These are phyloP conservation scores for Monascus ruber DNA, from an alignment of 2,329 filamentous ascomycete genomes.

Conservation along the genomic window DNA sequence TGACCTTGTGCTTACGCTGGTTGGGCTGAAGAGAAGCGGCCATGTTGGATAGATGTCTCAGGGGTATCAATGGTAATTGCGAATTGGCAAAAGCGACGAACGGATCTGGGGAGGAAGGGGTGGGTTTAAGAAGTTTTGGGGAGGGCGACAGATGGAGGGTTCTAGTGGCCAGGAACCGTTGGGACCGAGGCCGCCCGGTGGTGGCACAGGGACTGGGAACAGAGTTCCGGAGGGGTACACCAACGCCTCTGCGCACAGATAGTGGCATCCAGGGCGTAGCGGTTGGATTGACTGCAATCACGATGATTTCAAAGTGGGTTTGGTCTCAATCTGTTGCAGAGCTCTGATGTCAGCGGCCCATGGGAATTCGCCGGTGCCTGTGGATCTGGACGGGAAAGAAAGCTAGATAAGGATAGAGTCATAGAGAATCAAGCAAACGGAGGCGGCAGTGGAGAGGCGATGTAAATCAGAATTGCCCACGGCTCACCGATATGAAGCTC, in stretches of 20 bases:
- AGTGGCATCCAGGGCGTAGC: slow-evolving; percentile 7
- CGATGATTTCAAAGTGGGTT: slow-evolving; percentile 5
- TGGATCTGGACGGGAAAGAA: too few species aligned
- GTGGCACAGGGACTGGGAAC: slow-evolving; percentile 13
- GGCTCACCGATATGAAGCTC: too few species aligned
- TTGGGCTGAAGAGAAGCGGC: slow-evolving; percentile 16
- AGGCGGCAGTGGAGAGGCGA: too few species aligned
- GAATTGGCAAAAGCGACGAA: not conserved
- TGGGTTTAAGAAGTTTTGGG: slow-evolving; percentile 10
- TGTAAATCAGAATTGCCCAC: too few species aligned
- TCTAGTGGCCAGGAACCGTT: slow-evolving; percentile 11
- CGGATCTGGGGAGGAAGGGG: slow-evolving; percentile 1
- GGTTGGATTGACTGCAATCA: not conserved
- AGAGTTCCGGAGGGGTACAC: slow-evolving; percentile 10
- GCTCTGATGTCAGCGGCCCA: too few species aligned
- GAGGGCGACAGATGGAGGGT: slow-evolving; percentile 3
- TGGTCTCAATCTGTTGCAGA: too few species aligned
- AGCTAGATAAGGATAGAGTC: too few species aligned
- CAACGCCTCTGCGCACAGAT: slow-evolving; percentile 3
- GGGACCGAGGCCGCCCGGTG: slow-evolving; percentile 3
- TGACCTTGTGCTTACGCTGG: slow-evolving; percentile 36
- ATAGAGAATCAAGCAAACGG: too few species aligned
- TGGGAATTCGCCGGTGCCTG: too few species aligned
- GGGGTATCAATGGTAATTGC: slow-evolving; percentile 13
- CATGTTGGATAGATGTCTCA: slow-evolving; percentile 15